These are phyloP conservation scores for Pseudozyma tsukubaensis DNA, from an alignment of 1,284 basidiomycete species.

Conservation along the genomic window DNA sequence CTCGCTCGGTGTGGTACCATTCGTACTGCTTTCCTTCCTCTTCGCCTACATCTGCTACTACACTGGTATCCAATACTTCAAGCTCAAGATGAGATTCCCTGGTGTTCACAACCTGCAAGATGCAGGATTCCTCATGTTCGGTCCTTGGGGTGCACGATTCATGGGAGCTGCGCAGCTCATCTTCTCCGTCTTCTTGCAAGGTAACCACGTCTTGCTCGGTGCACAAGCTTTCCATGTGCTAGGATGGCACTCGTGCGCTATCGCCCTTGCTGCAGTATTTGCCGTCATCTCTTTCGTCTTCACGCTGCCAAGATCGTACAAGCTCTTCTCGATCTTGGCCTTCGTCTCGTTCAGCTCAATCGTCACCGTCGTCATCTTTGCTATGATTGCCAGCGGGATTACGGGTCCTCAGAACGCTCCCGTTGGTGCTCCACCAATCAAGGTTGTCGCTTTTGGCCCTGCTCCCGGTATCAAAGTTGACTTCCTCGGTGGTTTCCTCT, in stretches of 20 bases:
- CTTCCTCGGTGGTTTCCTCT: constrained; percentile 57
- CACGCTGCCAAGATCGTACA: constrained; percentile 59
- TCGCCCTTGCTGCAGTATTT: constrained; percentile 54
- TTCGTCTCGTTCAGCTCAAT: constrained; percentile 62
- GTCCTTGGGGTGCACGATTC: constrained; percentile 42
- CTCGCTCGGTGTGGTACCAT: constrained; percentile 58
- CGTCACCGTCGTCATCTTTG: constrained; percentile 55
- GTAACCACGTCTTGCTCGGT: constrained; percentile 60
- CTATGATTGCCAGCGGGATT: constrained; percentile 60
- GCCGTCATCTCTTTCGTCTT: constrained; percentile 59
- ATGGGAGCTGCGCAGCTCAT: constrained; percentile 46
- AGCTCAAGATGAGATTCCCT: constrained; percentile 58
- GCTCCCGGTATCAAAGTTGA: constrained; percentile 43
- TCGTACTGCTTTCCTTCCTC: constrained; percentile 51
- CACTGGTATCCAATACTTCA: constrained; percentile 54
- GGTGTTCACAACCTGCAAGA: constrained; percentile 61
- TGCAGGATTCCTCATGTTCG: constrained; percentile 60
- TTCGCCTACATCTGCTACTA: constrained; percentile 55
- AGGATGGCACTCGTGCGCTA: constrained; percentile 56
- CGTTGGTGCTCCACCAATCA: constrained; percentile 38
- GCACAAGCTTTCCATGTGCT: constrained; percentile 56
- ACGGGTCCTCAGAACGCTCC: constrained; percentile 51
- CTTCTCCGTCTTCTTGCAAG: constrained; percentile 59
- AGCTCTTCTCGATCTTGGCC: constrained; percentile 54
- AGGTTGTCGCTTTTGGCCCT: constrained; percentile 52